A percentile compares a stretch with the other conserved stretches of the same genome.
Conservation (phyloP, 306 rosid genomes). For the Vigna reflexopilosa region DNA sequence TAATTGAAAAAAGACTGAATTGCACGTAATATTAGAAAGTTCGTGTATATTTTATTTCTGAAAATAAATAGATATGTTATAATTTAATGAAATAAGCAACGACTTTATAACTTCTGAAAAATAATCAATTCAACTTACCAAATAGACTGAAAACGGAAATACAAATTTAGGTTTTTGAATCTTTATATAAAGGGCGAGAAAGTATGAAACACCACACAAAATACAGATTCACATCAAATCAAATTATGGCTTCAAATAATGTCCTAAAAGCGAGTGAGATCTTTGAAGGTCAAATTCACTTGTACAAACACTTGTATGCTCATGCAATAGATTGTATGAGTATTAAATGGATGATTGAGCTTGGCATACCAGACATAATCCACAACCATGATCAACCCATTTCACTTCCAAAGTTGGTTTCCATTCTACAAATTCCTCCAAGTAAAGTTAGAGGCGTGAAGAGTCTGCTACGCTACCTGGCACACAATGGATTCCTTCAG, state of each 20-base stretch:
- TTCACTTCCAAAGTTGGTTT: conserved; percentile 42
- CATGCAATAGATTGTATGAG: not conserved
- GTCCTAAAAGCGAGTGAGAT: conserved; percentile 5
- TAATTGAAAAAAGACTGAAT: too few species aligned
- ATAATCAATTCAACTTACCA: too few species aligned
- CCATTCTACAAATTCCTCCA: conserved; percentile 43
- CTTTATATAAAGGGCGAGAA: not conserved
- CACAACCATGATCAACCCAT: conserved; percentile 46
- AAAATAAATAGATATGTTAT: too few species aligned
- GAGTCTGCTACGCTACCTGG: conserved; percentile 46
- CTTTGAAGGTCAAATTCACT: conserved; percentile 18
- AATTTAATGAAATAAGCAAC: too few species aligned
- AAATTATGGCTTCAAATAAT: conserved; percentile 5
- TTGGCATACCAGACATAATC: conserved; percentile 27
- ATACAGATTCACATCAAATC: not conserved
- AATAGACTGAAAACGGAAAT: too few species aligned
- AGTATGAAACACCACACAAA: not conserved
- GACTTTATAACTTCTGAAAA: too few species aligned
- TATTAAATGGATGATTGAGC: conserved; percentile 38
- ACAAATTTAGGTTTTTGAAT: not conserved
- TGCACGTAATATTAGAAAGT: too few species aligned
- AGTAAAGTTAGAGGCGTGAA: conserved; percentile 12
- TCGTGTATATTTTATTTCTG: too few species aligned
- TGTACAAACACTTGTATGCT: not conserved
- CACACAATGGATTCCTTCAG: conserved; percentile 39